Evolutionary conservation across 768 basidiomycete genomes (phyloP).

Genomic region (Mrakia blollopis): DNA sequence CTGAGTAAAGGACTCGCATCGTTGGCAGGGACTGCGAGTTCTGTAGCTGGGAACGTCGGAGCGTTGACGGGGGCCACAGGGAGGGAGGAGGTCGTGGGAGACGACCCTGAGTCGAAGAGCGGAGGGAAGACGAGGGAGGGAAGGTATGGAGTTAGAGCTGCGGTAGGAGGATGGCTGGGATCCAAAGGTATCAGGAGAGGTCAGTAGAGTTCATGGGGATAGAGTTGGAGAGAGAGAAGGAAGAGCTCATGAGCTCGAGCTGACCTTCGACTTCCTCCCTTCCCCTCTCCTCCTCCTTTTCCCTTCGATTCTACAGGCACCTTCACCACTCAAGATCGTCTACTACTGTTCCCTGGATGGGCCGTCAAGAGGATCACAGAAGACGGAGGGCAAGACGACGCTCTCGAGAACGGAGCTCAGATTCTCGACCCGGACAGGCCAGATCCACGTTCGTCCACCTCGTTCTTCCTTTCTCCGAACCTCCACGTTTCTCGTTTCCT

Average conservation of each 20-base stretch:
- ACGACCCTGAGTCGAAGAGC: neutral
- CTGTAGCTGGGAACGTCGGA: conserved; percentile 24
- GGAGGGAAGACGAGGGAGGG: conserved; percentile 7
- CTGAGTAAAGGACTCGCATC: conserved; percentile 22
- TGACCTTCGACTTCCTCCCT: neutral
- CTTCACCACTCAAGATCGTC: conserved; percentile 12
- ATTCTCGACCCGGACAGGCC: neutral
- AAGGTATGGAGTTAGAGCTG: conserved; percentile 12
- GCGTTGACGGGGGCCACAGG: neutral
- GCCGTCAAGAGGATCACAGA: conserved; percentile 18
- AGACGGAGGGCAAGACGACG: conserved; percentile 1
- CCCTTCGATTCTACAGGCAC: too few relatives aligned
- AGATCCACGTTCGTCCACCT: conserved; percentile 5
- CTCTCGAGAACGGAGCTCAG: conserved; percentile 4
- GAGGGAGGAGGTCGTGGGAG: neutral
- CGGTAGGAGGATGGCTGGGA: conserved; percentile 25
- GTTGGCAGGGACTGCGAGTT: conserved; percentile 23
- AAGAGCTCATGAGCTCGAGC: neutral
- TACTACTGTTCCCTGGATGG: conserved; percentile 30
- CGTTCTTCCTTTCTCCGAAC: neutral
- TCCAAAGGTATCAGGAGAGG: neutral
- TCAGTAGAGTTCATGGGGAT: too few relatives aligned
- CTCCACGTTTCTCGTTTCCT: neutral
- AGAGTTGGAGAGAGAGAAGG: neutral
- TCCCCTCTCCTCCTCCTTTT: neutral